Evolutionary conservation across 2,329 filamentous ascomycete species (phyloP), one percentile per base, ranked within the genome.

Genomic region (Aspergillus pseudotamarii): DNA sequence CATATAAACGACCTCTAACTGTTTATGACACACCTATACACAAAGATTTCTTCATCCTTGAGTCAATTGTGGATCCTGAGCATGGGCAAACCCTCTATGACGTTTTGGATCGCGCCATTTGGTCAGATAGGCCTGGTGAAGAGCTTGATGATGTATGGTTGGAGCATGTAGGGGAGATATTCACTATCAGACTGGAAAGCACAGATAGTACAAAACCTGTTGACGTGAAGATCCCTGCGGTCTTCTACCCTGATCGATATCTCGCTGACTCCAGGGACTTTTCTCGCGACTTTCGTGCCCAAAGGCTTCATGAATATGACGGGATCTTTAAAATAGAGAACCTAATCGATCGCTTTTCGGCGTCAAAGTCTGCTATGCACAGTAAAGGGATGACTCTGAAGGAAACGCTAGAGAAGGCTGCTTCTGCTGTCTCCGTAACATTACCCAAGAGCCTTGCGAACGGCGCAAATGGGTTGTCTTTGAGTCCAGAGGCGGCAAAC

Each of bases 181-280:
- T 89, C n/a, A 82, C 84, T 11, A 79, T 89, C 71, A 80, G 71
- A 66, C 67, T 78, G 50, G 78, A 75, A 71, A 75, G 68, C 73
- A 66, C 69, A 61, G 78, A 69, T 19, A 69, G 81, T 34, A 75
- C 66, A 38, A 72, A 70, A 46, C 70, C 67, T 32, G 71, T 84
- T 28, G 78, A 81, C 32, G 74, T 88, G 50, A 82, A 82, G 6
- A 79, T 88, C 21, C 86, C 86, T 4, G 72, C 81, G 1, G 78
- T 80, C 1, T 82, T 87, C 69, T 88, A 86, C 66, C 81, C 85
- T 5, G 88, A 89, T 74, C 82, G 87, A 53, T 90, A 89, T 71
- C 76, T 88, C 53, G 79, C 84, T 56, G 77, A 80, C 64, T 85
- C 84, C 63, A 78, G 81, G 60, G 78, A 79, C 1, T 70, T 80